A percentile compares a stretch with the other conserved stretches of the same genome.
Evolutionary conservation across 2,329 filamentous ascomycete genomes (phyloP).

Genomic region (Hymenoscyphus repandus): DNA sequence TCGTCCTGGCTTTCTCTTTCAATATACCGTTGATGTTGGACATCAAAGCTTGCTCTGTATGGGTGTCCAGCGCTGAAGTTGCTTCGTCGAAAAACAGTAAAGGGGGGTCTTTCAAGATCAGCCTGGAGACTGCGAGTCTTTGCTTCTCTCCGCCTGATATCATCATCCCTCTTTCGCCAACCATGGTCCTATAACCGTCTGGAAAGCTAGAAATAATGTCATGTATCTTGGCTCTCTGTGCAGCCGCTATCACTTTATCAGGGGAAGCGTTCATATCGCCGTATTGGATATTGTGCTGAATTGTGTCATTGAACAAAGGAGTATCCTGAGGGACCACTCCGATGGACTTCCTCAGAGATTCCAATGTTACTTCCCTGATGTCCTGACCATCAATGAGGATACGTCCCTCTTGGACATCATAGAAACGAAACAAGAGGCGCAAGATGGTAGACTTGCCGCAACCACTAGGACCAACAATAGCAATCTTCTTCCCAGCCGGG

Average conservation of each 20-base stretch:
- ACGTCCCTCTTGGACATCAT: constrained; percentile 78
- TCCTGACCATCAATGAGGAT: constrained; percentile 94
- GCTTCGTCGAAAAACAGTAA: constrained; percentile 94
- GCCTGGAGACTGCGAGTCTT: constrained; percentile 73
- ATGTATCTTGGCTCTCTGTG: constrained; percentile 78
- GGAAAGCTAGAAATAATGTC: constrained; percentile 75
- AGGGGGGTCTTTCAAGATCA: constrained; percentile 85
- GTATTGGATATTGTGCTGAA: constrained; percentile 93
- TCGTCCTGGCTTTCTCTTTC: constrained; percentile 81
- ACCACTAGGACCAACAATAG: constrained; percentile 89
- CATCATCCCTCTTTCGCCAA: constrained; percentile 94
- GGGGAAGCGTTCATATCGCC: constrained; percentile 72
- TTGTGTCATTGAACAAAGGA: constrained; percentile 92
- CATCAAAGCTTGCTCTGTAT: constrained; percentile 87
- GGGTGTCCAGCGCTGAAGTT: constrained; percentile 85
- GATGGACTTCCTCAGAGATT: constrained; percentile 78
- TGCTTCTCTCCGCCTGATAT: constrained; percentile 95
- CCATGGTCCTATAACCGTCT: constrained; percentile 84
- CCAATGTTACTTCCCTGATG: constrained; percentile 73
- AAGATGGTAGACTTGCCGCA: constrained; percentile 95
- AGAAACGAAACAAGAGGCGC: constrained; percentile 86
- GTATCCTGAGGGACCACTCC: constrained; percentile 97
- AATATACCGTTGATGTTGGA: constrained; percentile 90
- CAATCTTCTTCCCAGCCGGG: constrained; percentile 91
- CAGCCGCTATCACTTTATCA: constrained; percentile 70